Evolutionary conservation across 345 rosid genomes (phyloP), one percentile per base, ranked within the genome.

Genomic region (Camelina laxa): DNA sequence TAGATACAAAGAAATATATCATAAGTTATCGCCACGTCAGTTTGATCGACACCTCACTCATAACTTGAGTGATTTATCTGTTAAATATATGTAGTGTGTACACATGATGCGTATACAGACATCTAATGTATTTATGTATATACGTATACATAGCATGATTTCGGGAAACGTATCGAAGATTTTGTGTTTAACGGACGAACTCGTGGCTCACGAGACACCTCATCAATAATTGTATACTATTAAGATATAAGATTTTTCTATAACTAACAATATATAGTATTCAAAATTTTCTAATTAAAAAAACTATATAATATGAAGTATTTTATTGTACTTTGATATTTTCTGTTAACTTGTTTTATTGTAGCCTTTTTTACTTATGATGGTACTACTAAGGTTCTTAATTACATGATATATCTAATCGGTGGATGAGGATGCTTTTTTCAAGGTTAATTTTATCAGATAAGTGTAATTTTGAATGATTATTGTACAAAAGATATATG

Each of bases 11-110:
- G 5, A 54, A 19, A 50, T 48, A 71, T 77, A 65, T 77, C 48
- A 58, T 60, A 72, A 50, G 67, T 77, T 77, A 72, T 77, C 81
- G 77, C 77, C 69, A 72, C 69, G 77, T 65, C 73, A 77, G 77
- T 72, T 72, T 41, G 58, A 76, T 59, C 57, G 68, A 51, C 77
- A 77, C 81, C 68, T 77, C 73, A 77, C 57, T 38, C 55, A 47
- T 42, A 36, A 36, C 56, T 39, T 14, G 27, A 27, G 64, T 71
- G 68, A 35, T 27, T 36, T 38, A 56, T 72, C 39, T 50, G 20
- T 72, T 22, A 30, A 64, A 62, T 65, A 65, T 58, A 7, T 65
- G 53, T 65, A 51, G 62, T 70, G 42, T 57, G 41, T 16, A 47
- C 61, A 70, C 67, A 70, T 72, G 44, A 76, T 70, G 51, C 67